phyloP scores from a whole-genome alignment of 306 rosid species.

The Coriaria nepalensis region DNA sequence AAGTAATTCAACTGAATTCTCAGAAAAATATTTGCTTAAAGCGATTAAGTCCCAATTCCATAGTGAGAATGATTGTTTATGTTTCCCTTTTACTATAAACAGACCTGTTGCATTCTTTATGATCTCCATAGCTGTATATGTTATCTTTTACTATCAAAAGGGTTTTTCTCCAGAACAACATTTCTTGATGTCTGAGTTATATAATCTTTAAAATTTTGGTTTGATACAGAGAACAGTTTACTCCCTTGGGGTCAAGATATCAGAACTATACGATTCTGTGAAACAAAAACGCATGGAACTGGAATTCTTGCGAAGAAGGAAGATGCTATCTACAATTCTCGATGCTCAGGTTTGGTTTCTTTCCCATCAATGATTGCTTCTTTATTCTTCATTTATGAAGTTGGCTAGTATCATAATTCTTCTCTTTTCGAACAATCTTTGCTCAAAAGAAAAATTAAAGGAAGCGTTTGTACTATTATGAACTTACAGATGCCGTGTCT shows the following conservation, averaged over 20 bases:
- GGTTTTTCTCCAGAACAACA: too few species aligned
- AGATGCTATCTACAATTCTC: constrained; percentile 46
- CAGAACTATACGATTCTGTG: constrained; percentile 49
- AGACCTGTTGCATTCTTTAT: background rate
- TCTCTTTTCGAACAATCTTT: too few species aligned
- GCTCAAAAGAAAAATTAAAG: too few species aligned
- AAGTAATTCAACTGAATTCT: too few species aligned
- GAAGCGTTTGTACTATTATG: background rate
- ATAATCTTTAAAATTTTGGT: background rate
- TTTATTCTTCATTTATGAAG: background rate
- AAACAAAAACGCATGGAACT: constrained; percentile 46
- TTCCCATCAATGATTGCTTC: background rate
- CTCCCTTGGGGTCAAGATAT: constrained; percentile 42
- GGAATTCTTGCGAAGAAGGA: constrained; percentile 42
- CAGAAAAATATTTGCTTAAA: too few species aligned
- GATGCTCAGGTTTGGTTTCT: constrained; percentile 56
- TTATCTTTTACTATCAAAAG: too few species aligned
- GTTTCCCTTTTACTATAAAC: background rate
- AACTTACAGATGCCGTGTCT: constrained; percentile 48
- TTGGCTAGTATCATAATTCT: too few species aligned
- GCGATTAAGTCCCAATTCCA: too few species aligned
- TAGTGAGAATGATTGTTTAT: background rate
- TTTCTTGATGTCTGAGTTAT: too few species aligned
- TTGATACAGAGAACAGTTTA: constrained; percentile 45
- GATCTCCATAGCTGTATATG: too few species aligned